Base-by-base conservation (phyloP, 805 yeast genomes). In the Monosporozyma aerobia region DNA sequence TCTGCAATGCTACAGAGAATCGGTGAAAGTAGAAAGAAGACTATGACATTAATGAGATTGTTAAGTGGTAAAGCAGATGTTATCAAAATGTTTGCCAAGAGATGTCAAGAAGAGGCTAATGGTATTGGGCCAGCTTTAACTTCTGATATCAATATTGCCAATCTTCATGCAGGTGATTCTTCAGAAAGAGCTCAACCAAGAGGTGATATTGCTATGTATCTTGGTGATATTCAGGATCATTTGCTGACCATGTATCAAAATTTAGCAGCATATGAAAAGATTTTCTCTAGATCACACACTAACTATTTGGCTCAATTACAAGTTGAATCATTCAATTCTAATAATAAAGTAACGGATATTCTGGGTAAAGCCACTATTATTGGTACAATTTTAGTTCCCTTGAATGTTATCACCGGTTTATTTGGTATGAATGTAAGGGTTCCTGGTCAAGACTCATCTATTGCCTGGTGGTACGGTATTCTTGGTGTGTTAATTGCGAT, bases 161-260 rank as follows among this genome's bases (percentile, higher is more conserved):
- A 70, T 48, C 51, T 72, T 30, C 69, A 65, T 48, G 54, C 56
- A 14, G 49, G 51, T 8, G 50, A 44, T 10, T 49, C 44, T 22
- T 32, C 47, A 22, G 44, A 47, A 11, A 23, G 51, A 13, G 52
- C 55, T 32, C 54, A 54, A 60, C 96, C 97, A 50, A 78, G 95
- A 62, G 92, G 86, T 29, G 97, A 92, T 62, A 90, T 90, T 70
- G 96, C 95, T 0, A 75, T 90, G 57, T 92, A 88, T 68, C 71
- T 90, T 56, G 97, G 97, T 53, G 98, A 90, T 80, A 90, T 90
- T 65, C 97, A 90, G 71, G 97, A 90, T 76, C 98, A 90, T 78
- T 86, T 92, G 63, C 83, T 90, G 54, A 92, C 98, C 16, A 92
- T 92, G 97, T 86, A 82, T 69, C 97, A 90, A 71, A 90, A 89